A percentile compares a stretch with the other conserved stretches of the same genome.
These are phyloP conservation scores for Apiospora koreana DNA, from an alignment of 2,329 filamentous ascomycete genomes.

Conservation along the genomic window DNA sequence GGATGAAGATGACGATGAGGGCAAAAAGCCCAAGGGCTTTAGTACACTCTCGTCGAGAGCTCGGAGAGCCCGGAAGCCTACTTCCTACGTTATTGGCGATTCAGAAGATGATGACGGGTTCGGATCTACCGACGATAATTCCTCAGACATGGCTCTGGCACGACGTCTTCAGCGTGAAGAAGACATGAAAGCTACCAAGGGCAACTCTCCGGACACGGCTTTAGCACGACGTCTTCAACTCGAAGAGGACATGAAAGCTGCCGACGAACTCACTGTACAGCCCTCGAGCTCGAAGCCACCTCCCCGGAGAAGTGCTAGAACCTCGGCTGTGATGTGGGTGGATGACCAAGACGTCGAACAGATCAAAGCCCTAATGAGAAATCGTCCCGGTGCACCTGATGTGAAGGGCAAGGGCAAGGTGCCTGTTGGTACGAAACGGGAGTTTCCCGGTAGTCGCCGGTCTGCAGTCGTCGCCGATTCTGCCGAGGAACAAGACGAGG, in stretches of 20 bases:
- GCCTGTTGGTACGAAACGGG: slow-evolving; percentile 12
- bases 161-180: slow-evolving; percentile 29
- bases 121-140: slow-evolving; percentile 13
- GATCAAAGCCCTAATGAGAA: background rate
- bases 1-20: slow-evolving; percentile 42
- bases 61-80: slow-evolving; percentile 26
- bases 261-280: slow-evolving; percentile 7
- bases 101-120: slow-evolving; percentile 24
- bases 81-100: slow-evolving; percentile 28
- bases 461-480: background rate
- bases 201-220: background rate
- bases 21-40: slow-evolving; percentile 33
- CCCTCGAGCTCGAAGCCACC: slow-evolving; percentile 13
- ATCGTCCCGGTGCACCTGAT: slow-evolving; percentile 10
- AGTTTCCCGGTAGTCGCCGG: background rate
- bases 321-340: background rate
- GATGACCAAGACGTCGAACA: slow-evolving; percentile 8
- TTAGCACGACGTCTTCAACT: background rate
- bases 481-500: slow-evolving; percentile 15
- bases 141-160: slow-evolving; percentile 18
- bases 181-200: slow-evolving; percentile 15
- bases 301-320: slow-evolving; percentile 16
- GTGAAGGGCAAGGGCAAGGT: slow-evolving; percentile 13
- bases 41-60: slow-evolving; percentile 17
- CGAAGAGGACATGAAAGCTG: slow-evolving; percentile 26